These are phyloP conservation scores for Triticum dicoccoides DNA, from an alignment of 176 grass and related monocot genomes.

Conservation along the genomic window DNA sequence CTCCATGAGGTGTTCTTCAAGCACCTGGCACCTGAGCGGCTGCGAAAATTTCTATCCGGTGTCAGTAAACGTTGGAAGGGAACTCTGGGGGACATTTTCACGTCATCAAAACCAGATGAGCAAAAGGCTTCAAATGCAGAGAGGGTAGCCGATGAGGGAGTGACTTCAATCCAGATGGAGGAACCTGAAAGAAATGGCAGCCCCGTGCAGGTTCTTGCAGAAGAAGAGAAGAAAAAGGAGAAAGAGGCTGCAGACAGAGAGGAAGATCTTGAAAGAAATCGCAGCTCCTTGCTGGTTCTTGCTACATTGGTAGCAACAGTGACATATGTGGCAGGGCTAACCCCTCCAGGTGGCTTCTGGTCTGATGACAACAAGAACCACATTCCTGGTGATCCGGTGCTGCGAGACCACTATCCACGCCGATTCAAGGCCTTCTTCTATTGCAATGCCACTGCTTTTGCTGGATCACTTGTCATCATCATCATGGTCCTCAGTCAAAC, in stretches of 20 bases:
- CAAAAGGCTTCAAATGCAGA: no score
- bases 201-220: no score
- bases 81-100: no score
- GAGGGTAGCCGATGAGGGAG: no score
- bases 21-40: constrained; percentile 19
- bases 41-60: not conserved
- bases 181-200: no score
- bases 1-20: constrained; percentile 40
- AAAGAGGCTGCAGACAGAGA: no score
- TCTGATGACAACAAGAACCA: not conserved
- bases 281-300: constrained; percentile 41
- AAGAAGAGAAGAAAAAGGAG: no score
- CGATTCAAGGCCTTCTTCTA: constrained; percentile 30
- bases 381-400: constrained; percentile 35
- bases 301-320: constrained; percentile 35
- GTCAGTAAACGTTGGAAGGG: no score
- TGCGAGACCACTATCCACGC: constrained; percentile 29
- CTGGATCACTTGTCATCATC: constrained; percentile 44
- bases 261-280: constrained; percentile 26
- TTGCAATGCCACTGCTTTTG: constrained; percentile 48
- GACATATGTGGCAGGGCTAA: constrained; percentile 37
- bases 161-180: no score
- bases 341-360: constrained; percentile 52
- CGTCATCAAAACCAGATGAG: no score
- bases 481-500: constrained; percentile 49